phyloP scores from a whole-genome alignment of 345 rosid species.

The Gossypium turneri region DNA sequence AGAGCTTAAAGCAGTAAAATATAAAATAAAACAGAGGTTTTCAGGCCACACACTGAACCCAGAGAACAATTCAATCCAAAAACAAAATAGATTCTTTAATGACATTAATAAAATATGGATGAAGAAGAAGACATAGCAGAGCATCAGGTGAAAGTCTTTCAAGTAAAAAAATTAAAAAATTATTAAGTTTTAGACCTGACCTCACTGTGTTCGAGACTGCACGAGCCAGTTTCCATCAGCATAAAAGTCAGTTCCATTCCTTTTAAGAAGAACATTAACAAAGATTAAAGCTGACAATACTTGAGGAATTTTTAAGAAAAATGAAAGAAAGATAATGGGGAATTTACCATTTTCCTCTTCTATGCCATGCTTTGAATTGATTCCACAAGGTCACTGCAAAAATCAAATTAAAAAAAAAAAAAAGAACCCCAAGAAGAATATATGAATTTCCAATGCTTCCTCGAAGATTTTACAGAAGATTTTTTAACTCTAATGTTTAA shows the following conservation, averaged over 20 bases:
- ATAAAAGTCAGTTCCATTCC: conserved; percentile 10
- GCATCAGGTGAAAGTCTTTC: neutral
- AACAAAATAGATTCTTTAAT: neutral
- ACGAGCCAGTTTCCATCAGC: conserved; percentile 28
- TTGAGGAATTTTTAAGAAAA: neutral
- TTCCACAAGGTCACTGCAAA: neutral
- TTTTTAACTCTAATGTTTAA: neutral
- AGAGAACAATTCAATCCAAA: neutral
- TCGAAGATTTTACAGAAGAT: neutral
- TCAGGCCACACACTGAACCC: neutral
- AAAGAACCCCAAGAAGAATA: neutral
- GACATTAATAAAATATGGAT: neutral
- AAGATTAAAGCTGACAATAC: neutral
- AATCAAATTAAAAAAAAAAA: neutral
- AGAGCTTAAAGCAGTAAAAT: neutral
- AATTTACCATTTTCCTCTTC: conserved; percentile 6
- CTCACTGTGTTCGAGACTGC: conserved; percentile 25
- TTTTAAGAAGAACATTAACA: neutral
- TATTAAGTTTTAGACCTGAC: neutral
- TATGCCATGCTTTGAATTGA: neutral
- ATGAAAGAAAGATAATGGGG: neutral
- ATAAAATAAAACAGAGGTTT: neutral
- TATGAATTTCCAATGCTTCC: neutral
- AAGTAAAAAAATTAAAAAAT: conserved; percentile 4
- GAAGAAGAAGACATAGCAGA: neutral